A percentile compares a stretch with the other conserved stretches of the same genome.
phyloP scores from a whole-genome alignment of 2,329 filamentous ascomycete genomes.

The Aspergillus jensenii region DNA sequence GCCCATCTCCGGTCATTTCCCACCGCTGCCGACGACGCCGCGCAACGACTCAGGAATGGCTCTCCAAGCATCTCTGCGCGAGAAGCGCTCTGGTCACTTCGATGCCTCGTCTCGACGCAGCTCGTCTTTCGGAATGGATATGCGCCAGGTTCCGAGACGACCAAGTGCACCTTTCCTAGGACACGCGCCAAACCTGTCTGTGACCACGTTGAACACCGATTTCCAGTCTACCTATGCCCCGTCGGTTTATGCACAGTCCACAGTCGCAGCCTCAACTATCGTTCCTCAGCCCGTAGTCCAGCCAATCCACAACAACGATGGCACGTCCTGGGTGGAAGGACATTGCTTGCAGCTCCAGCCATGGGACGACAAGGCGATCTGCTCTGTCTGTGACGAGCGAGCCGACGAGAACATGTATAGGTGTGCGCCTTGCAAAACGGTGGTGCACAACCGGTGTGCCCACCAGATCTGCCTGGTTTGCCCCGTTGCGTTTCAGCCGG shows the following conservation, averaged over 20 bases:
- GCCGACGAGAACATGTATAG: constrained; percentile 58
- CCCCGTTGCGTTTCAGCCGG: constrained; percentile 64
- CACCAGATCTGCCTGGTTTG: constrained; percentile 64
- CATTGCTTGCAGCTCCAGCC: constrained; percentile 49
- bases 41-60: constrained; percentile 90
- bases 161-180: constrained; percentile 73
- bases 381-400: constrained; percentile 54
- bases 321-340: constrained; percentile 48
- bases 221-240: constrained; percentile 48
- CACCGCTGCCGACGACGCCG: constrained; percentile 71
- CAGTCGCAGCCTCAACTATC: constrained; percentile 51
- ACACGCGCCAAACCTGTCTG: constrained; percentile 52
- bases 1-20: constrained; percentile 75
- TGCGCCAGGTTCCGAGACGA: constrained; percentile 56
- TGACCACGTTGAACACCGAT: constrained; percentile 46
- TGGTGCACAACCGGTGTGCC: constrained; percentile 60
- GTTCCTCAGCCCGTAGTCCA: constrained; percentile 45
- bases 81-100: constrained; percentile 94
- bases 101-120: constrained; percentile 78
- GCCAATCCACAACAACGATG: constrained; percentile 42
- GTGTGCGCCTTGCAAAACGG: constrained; percentile 49
- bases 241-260: constrained; percentile 52
- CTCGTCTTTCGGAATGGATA: constrained; percentile 85
- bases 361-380: constrained; percentile 45
- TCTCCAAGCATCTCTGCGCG: constrained; percentile 78